phyloP scores from a whole-genome alignment of 2,329 filamentous ascomycete genomes.

The Penicillium occitanis region DNA sequence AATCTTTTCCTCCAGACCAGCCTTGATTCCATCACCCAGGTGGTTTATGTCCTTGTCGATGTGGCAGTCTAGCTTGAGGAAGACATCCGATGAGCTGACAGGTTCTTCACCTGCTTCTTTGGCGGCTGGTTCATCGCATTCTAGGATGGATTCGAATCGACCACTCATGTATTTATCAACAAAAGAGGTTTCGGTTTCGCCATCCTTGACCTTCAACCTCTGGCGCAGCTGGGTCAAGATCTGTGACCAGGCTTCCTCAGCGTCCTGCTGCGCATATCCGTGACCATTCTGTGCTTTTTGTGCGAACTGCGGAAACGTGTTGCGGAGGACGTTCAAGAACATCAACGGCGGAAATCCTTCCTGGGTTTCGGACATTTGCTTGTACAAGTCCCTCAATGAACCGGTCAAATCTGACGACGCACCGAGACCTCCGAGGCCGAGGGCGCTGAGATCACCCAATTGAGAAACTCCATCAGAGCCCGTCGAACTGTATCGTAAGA shows the following conservation, averaged over 20 bases:
- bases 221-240: conserved; percentile 80
- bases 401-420: conserved; percentile 69
- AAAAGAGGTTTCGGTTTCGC: conserved; percentile 61
- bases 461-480: conserved; percentile 33
- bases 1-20: conserved; percentile 79
- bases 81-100: conserved; percentile 67
- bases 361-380: conserved; percentile 85
- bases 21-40: conserved; percentile 80
- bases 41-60: conserved; percentile 87
- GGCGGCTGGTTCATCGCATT: conserved; percentile 79
- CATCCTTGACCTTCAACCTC: conserved; percentile 67
- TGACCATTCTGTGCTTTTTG: conserved; percentile 79
- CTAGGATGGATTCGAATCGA: conserved; percentile 72
- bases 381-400: conserved; percentile 79
- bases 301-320: conserved; percentile 85
- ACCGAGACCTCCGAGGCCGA: conserved; percentile 59
- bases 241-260: conserved; percentile 97
- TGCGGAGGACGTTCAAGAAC: conserved; percentile 78
- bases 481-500: conserved; percentile 61
- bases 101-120: conserved; percentile 72
- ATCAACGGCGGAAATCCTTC: conserved; percentile 78
- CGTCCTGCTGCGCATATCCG: conserved; percentile 96
- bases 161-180: conserved; percentile 90
- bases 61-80: conserved; percentile 94
- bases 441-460: conserved; percentile 50